phyloP scores from a whole-genome alignment of 371 early-diverging fungal species.

The Mucor mucedo region DNA sequence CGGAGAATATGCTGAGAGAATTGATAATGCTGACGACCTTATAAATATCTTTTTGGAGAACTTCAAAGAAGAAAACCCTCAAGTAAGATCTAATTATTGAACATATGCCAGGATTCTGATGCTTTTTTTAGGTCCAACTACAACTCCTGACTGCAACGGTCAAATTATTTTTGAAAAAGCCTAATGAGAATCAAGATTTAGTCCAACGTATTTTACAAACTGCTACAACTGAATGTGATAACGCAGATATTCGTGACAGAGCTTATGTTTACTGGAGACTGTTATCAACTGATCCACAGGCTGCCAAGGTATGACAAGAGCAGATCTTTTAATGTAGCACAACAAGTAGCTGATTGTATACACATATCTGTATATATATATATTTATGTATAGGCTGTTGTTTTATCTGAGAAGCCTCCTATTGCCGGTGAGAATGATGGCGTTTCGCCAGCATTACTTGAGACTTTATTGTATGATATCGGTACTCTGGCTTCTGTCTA shows the following conservation, averaged over 20 bases:
- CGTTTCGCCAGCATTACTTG: slow-evolving; percentile 82
- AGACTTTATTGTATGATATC: slow-evolving; percentile 88
- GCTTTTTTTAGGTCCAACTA: slow-evolving; percentile 72
- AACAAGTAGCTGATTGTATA: background rate
- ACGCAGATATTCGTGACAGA: slow-evolving; percentile 95
- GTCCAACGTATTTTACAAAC: slow-evolving; percentile 87
- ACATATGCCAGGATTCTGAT: slow-evolving; percentile 51
- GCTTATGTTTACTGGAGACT: slow-evolving; percentile 97
- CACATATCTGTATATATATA: background rate
- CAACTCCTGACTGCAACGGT: slow-evolving; percentile 88
- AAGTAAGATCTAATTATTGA: slow-evolving; percentile 56
- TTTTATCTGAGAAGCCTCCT: slow-evolving; percentile 91
- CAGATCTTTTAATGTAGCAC: background rate
- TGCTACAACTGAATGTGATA: slow-evolving; percentile 89
- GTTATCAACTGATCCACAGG: slow-evolving; percentile 90
- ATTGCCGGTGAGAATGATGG: slow-evolving; percentile 84
- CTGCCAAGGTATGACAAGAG: slow-evolving; percentile 60
- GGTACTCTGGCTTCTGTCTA: slow-evolving; percentile 91
- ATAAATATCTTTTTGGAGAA: slow-evolving; percentile 77
- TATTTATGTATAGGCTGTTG: slow-evolving; percentile 49
- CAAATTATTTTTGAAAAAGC: slow-evolving; percentile 90
- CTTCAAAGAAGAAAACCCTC: slow-evolving; percentile 68
- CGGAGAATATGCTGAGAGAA: slow-evolving; percentile 94
- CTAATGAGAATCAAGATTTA: slow-evolving; percentile 86
- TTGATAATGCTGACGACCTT: slow-evolving; percentile 85